A percentile compares a stretch with the other conserved stretches of the same genome.
Evolutionary conservation across 1,284 basidiomycete genomes (phyloP).

Genomic region (Termitomyces sp.): DNA sequence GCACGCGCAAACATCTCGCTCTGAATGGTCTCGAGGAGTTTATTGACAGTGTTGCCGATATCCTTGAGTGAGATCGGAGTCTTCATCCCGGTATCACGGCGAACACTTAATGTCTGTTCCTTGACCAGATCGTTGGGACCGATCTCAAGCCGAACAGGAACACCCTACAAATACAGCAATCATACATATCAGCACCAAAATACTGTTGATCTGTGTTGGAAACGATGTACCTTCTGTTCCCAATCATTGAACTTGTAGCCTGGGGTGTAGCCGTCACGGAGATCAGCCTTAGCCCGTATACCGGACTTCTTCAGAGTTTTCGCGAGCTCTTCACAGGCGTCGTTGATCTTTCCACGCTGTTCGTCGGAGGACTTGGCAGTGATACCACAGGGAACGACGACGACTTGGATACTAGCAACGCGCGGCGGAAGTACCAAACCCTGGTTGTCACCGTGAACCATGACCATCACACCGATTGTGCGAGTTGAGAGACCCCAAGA

Average conservation of each 20-base stretch:
- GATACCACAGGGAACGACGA: conserved; percentile 92
- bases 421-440: conserved; percentile 94
- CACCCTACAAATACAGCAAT: conserved; percentile 56
- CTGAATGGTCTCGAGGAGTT: conserved; percentile 85
- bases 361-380: conserved; percentile 75
- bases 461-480: conserved; percentile 98
- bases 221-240: conserved; percentile 79
- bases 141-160: conserved; percentile 94
- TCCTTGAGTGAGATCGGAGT: conserved; percentile 65
- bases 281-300: conserved; percentile 85
- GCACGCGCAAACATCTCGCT: conserved; percentile 84
- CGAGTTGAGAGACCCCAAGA: conserved; percentile 98
- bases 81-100: conserved; percentile 86
- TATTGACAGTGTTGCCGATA: conserved; percentile 54
- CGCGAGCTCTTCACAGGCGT: conserved; percentile 74
- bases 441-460: conserved; percentile 98
- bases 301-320: conserved; percentile 66
- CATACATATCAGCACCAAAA: conserved; percentile 7
- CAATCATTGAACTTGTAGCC: conserved; percentile 99
- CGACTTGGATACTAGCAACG: conserved; percentile 89
- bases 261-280: conserved; percentile 94
- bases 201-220: background rate
- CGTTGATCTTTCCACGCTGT: conserved; percentile 72
- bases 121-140: conserved; percentile 91
- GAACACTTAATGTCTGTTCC: conserved; percentile 79